Evolutionary conservation across 257 asterid genomes (phyloP).

Genomic region (Penstemon barbatus): DNA sequence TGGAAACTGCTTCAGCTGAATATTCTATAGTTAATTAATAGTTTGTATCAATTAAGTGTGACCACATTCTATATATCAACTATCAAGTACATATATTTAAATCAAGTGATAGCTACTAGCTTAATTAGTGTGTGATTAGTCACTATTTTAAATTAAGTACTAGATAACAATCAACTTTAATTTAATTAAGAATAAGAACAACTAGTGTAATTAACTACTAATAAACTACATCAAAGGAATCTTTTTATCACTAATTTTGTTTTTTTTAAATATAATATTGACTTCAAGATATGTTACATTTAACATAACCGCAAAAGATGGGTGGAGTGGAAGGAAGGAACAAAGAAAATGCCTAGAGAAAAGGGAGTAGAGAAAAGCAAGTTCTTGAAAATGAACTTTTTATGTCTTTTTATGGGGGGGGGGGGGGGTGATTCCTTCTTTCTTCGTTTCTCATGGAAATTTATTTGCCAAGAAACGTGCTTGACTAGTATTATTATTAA

Average conservation of each 20-base stretch:
- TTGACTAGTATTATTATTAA: constrained; percentile 27
- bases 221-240: constrained; percentile 17
- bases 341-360: constrained; percentile 38
- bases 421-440: constrained; percentile 21
- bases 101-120: no score
- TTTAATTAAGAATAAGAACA: no score
- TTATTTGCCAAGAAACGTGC: constrained; percentile 40
- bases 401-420: constrained; percentile 7
- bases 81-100: no score
- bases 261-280: background rate
- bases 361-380: constrained; percentile 22
- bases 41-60: no score
- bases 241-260: background rate
- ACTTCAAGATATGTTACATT: background rate
- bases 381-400: constrained; percentile 30
- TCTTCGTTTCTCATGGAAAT: constrained; percentile 30
- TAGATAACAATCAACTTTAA: no score
- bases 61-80: no score
- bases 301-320: background rate
- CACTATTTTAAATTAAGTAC: no score
- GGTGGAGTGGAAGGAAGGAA: constrained; percentile 20
- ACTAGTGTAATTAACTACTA: background rate
- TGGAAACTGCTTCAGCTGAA: no score
- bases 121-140: no score
- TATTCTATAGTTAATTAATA: no score